Base-by-base conservation (phyloP, 2,329 filamentous ascomycete genomes). In the Talaromyces sp. region DNA sequence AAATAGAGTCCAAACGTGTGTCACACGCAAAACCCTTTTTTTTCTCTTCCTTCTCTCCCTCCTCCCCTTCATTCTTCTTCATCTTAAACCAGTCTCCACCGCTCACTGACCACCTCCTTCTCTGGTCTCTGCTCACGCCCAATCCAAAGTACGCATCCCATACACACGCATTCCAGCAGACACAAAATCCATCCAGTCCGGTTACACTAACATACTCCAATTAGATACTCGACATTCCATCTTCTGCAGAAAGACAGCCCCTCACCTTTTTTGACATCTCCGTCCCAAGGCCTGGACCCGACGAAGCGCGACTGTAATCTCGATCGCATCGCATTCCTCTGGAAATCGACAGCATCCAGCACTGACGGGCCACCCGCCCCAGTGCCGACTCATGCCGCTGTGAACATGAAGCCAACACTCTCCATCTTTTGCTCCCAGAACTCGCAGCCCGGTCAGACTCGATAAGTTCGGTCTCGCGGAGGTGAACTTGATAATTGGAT, bases 391-490 rank as follows among this genome's bases (percentile, higher is more conserved):
- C 62, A 67, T 65, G 65, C 61, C 63, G 61, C 59, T 62, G 64
- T 68, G 68, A 75, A 70, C 64, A 74, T 75, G 73, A 70, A 61
- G 66, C 68, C 63, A 62, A 55, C 54, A 62, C 63, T 60, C 63
- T 65, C 64, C 63, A 34, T 61, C 61, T 61, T 64, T 64, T 56
- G 61, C 63, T 53, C 68, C 66, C 61, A 61, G 57, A 62, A 56
- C 62, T 60, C 53, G 52, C 53, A 56, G 30, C 65, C 59, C 57
- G 56, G 57, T 61, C 30, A 61, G 44, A 56, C 51, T 14, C 28
- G 28, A 52, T 56, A 57, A 56, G 28, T 28, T 53, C 8, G 27
- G 52, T 28, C 23, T 23, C 10, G 23, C 51, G 55, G 47, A 42
- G 40, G 47, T 59, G 34, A 31, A 55, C 54, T 57, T 12, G 54